phyloP scores from a whole-genome alignment of 495 filamentous ascomycete genomes.

The Daldinia bambusicola region DNA sequence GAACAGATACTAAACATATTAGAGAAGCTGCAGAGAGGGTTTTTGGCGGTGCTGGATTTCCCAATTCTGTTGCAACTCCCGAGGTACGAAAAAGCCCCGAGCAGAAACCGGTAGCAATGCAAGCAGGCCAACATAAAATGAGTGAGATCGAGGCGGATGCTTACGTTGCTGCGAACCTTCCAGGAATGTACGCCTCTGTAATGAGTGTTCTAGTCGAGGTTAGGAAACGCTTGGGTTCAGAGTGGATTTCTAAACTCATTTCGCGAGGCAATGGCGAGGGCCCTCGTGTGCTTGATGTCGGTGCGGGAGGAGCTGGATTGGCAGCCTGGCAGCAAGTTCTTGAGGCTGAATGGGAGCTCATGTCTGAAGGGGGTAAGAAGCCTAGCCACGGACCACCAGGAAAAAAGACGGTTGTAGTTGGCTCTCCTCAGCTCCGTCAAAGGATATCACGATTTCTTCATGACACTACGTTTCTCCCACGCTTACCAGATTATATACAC shows the following conservation, averaged over 20 bases:
- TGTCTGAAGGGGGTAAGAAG: conserved; percentile 62
- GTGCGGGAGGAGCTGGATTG: conserved; percentile 83
- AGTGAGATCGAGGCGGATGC: conserved; percentile 87
- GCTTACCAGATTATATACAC: conserved; percentile 90
- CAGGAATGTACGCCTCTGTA: conserved; percentile 78
- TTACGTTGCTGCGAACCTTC: conserved; percentile 80
- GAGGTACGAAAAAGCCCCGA: conserved; percentile 54
- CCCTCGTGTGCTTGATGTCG: conserved; percentile 84
- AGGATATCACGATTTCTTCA: conserved; percentile 80
- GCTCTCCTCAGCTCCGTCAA: conserved; percentile 68
- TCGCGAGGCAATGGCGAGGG: conserved; percentile 69
- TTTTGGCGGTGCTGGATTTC: conserved; percentile 80
- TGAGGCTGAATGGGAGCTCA: conserved; percentile 78
- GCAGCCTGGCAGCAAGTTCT: conserved; percentile 87
- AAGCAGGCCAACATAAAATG: conserved; percentile 78
- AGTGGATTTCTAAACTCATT: conserved; percentile 79
- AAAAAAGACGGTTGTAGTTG: conserved; percentile 63
- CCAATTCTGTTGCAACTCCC: conserved; percentile 68
- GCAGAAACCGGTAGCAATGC: conserved; percentile 75
- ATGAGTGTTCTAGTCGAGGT: conserved; percentile 82
- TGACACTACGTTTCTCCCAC: conserved; percentile 91
- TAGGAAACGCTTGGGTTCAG: conserved; percentile 80
- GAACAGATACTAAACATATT: conserved; percentile 77
- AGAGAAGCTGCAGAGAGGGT: conserved; percentile 69
- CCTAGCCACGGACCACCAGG: conserved; percentile 51